A percentile compares a stretch with the other conserved stretches of the same genome.
These are phyloP conservation scores for Psilocybe cyanescens DNA, from an alignment of 768 basidiomycete species.

Conservation along the genomic window DNA sequence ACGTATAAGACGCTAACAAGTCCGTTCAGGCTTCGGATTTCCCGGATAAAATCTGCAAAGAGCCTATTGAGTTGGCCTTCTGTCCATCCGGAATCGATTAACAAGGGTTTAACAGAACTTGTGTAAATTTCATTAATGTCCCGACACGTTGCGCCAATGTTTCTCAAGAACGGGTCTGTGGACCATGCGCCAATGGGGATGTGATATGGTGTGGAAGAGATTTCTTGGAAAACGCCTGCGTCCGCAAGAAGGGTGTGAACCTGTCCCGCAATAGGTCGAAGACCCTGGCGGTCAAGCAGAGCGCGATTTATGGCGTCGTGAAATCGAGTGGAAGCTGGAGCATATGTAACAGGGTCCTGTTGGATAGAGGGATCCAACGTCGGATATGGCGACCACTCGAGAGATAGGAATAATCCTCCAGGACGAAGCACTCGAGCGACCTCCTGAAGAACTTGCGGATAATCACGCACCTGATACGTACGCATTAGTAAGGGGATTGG, in stretches of 20 bases:
- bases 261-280: slow-evolving; percentile 38
- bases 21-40: slow-evolving; percentile 49
- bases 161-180: slow-evolving; percentile 30
- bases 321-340: slow-evolving; percentile 44
- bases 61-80: slow-evolving; percentile 42
- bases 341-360: slow-evolving; percentile 32
- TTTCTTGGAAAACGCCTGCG: slow-evolving; percentile 44
- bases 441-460: slow-evolving; percentile 56
- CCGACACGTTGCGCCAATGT: slow-evolving; percentile 47
- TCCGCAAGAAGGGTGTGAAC: slow-evolving; percentile 41
- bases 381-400: slow-evolving; percentile 51
- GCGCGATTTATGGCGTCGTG: slow-evolving; percentile 40
- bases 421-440: slow-evolving; percentile 66
- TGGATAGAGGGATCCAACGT: slow-evolving; percentile 43
- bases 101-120: slow-evolving; percentile 50
- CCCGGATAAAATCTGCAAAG: slow-evolving; percentile 44
- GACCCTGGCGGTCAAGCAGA: slow-evolving; percentile 33
- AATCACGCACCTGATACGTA: slow-evolving; percentile 54
- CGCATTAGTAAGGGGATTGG: not conserved
- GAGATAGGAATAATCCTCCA: slow-evolving; percentile 72
- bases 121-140: slow-evolving; percentile 44
- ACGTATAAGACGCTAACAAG: slow-evolving; percentile 52
- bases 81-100: slow-evolving; percentile 42
- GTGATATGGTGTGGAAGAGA: slow-evolving; percentile 34
- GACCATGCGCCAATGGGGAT: slow-evolving; percentile 67